Base-by-base conservation (phyloP, 139 green algal genomes). In the Chlorella sp. region DNA sequence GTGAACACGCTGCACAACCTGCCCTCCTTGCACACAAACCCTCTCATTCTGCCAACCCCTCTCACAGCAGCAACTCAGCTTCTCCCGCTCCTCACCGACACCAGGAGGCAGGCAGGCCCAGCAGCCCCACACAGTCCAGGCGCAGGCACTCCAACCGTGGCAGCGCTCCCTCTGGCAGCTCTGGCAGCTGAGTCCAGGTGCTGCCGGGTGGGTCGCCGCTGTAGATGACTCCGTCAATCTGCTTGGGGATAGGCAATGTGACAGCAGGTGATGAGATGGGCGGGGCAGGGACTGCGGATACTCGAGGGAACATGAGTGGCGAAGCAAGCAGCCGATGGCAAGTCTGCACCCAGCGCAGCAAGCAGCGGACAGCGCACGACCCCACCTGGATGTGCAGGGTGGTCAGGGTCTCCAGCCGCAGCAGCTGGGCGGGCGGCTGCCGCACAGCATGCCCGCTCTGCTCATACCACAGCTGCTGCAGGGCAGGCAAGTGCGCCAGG, bases 141-240 rank as follows among this genome's bases (percentile, higher is more conserved):
- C 26, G 41, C 4, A 79, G 72, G 41, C 9, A 13, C 4, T 28
- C n/a, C 72, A 79, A 38, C 6, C 11, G 4, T 1, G 72, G 72
- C 41, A 79, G 72, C 28, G 72, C 72, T 4, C 72, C 44, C 0
- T 38, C 28, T 17, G 72, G 44, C 72, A 79, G 72, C 41, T 62
- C 41, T 1, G 72, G 72, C 72, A 79, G 72, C 41, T 62, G 41
- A 25, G 21, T 76, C 70, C 70, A 76, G 26, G 39, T 76, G 39
- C 39, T 36, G 25, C n/a, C 15, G 23, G 70, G 70, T 9, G 70
- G 39, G 70, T 60, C 39, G 23, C 55, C 70, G 26, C 13, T 7
- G 39, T 57, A 30, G 4, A 76, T 7, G 0, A 25, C n/a, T 15
- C 70, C 70, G 21, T 76, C 38, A 32, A 76, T 32, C 70, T 76